Conservation (phyloP, 345 rosid genomes). For the Citrus trifoliata region DNA sequence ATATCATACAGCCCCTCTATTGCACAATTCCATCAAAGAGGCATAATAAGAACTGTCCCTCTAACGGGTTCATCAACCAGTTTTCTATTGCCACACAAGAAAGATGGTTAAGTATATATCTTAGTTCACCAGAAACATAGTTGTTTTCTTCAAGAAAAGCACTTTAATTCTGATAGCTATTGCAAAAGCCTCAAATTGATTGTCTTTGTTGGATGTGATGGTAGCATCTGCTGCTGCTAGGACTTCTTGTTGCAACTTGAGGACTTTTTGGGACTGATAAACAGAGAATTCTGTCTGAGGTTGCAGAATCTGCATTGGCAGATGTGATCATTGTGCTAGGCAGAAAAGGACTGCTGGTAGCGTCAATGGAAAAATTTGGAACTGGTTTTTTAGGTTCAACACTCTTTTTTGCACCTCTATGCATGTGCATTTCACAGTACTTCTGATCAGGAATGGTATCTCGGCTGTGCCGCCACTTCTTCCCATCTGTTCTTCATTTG, state of each 20-base stretch:
- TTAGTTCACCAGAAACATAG: not conserved
- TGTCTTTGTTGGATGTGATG: constrained; percentile 21
- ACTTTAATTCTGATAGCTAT: not conserved
- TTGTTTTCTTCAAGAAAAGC: not conserved
- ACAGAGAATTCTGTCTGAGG: constrained; percentile 27
- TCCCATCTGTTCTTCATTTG: constrained; percentile 63
- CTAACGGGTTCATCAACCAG: not conserved
- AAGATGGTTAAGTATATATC: not conserved
- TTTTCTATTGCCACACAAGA: not conserved
- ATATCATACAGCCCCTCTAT: not conserved
- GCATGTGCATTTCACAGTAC: constrained; percentile 60
- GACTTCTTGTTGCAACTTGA: constrained; percentile 12
- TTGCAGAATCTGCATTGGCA: constrained; percentile 5
- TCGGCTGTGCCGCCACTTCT: constrained; percentile 69
- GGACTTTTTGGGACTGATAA: constrained; percentile 31
- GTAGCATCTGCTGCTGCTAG: constrained; percentile 52
- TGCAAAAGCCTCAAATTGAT: not conserved
- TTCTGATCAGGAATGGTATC: constrained; percentile 53
- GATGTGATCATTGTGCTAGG: not conserved
- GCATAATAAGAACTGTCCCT: not conserved
- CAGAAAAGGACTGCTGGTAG: not conserved
- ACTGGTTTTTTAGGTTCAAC: constrained; percentile 5
- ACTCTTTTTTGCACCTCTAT: constrained; percentile 56
- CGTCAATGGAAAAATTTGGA: not conserved
- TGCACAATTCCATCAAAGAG: not conserved